These are phyloP conservation scores for Schizophyllum commune DNA, from an alignment of 1,284 basidiomycete genomes.

Conservation along the genomic window DNA sequence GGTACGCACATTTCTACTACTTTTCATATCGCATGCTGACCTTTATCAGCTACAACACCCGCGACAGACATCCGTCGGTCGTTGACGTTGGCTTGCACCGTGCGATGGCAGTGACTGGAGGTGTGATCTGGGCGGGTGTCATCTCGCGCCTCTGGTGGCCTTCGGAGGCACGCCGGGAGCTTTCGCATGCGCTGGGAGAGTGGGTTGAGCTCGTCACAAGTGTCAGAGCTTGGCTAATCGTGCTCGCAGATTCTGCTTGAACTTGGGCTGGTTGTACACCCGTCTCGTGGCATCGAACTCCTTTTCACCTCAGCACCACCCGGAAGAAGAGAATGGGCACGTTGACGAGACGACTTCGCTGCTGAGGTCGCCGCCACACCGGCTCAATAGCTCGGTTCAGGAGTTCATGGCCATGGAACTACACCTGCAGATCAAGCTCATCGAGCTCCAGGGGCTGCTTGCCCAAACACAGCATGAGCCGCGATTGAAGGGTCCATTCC, in stretches of 20 bases:
- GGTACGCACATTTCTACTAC: conserved; percentile 47
- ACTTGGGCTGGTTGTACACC: conserved; percentile 81
- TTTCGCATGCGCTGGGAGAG: conserved; percentile 84
- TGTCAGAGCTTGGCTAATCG: not conserved
- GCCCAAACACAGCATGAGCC: conserved; percentile 90
- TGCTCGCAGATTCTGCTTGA: conserved; percentile 61
- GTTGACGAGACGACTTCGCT: conserved; percentile 24
- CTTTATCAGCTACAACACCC: conserved; percentile 87
- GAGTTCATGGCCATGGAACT: conserved; percentile 95
- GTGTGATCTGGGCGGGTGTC: conserved; percentile 85
- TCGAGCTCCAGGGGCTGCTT: conserved; percentile 75
- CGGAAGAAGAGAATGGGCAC: conserved; percentile 23
- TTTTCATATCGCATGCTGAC: too few relatives aligned
- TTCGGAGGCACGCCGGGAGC: conserved; percentile 82
- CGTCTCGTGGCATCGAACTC: conserved; percentile 75
- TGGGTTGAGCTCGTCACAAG: conserved; percentile 28
- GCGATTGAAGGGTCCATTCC: conserved; percentile 90
- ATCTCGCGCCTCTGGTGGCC: conserved; percentile 95
- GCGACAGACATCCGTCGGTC: conserved; percentile 64
- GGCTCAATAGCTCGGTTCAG: conserved; percentile 58
- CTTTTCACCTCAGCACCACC: conserved; percentile 36
- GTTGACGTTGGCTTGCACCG: conserved; percentile 71
- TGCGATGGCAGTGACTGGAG: conserved; percentile 75
- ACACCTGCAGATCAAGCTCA: conserved; percentile 85
- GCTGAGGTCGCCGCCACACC: conserved; percentile 29